phyloP scores from a whole-genome alignment of 192 early-diverging fungal genomes.

The Coemansia sp. region DNA sequence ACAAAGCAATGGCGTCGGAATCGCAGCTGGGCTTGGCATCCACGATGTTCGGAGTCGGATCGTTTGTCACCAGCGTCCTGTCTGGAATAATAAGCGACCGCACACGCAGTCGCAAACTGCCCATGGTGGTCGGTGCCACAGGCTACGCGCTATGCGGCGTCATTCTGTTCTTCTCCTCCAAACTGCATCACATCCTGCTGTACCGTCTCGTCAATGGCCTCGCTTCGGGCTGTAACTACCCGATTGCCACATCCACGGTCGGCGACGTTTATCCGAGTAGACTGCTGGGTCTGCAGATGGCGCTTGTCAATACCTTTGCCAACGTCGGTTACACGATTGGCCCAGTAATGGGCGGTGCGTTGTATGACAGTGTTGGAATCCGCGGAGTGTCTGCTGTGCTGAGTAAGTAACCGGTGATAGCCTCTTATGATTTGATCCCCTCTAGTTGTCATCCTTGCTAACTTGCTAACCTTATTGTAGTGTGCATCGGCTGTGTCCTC shows the following conservation, averaged over 20 bases:
- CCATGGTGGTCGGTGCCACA: slow-evolving; percentile 27
- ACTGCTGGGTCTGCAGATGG: slow-evolving; percentile 44
- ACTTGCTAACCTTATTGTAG: slow-evolving; percentile 11
- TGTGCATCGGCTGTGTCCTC: slow-evolving; percentile 20
- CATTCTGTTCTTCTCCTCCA: slow-evolving; percentile 33
- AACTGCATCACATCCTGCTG: slow-evolving; percentile 41
- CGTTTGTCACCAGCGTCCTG: slow-evolving; percentile 33
- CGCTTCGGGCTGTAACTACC: slow-evolving; percentile 44
- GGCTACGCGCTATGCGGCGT: slow-evolving; percentile 29
- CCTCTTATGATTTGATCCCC: background rate
- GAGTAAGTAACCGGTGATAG: slow-evolving; percentile 23
- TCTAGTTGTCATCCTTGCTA: background rate
- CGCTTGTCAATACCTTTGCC: slow-evolving; percentile 29
- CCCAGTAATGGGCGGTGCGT: slow-evolving; percentile 30
- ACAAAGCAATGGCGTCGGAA: slow-evolving; percentile 42
- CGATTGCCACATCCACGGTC: slow-evolving; percentile 27
- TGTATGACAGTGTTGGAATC: slow-evolving; percentile 37
- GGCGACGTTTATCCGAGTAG: slow-evolving; percentile 48
- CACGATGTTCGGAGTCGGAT: slow-evolving; percentile 44
- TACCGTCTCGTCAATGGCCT: slow-evolving; percentile 46
- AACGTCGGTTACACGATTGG: slow-evolving; percentile 36
- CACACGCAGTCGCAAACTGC: slow-evolving; percentile 35
- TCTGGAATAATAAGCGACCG: slow-evolving; percentile 45
- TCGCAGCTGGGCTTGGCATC: slow-evolving; percentile 32
- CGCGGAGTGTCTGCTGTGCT: slow-evolving; percentile 39